Conservation (phyloP, 2,329 filamentous ascomycete species). For the Ophiostoma australiae region DNA sequence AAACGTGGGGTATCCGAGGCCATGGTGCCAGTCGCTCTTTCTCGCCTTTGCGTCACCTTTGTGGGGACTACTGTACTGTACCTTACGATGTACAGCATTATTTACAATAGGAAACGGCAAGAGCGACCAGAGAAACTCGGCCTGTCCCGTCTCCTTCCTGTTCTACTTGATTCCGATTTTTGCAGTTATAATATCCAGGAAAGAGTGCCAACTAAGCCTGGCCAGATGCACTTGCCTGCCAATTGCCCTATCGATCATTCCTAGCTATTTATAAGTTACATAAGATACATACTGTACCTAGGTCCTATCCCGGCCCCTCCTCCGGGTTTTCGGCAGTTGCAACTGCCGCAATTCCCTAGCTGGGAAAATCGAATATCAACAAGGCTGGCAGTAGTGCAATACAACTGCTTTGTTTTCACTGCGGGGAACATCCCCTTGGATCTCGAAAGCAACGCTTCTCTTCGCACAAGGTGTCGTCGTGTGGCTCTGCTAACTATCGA, state of each 20-base stretch:
- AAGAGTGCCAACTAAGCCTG: too few relatives aligned
- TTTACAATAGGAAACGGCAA: background rate
- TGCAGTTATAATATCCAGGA: too few relatives aligned
- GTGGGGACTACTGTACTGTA: background rate
- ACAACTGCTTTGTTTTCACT: background rate
- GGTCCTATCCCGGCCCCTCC: background rate
- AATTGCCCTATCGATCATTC: background rate
- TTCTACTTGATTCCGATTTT: background rate
- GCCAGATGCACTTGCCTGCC: background rate
- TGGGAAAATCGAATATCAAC: background rate
- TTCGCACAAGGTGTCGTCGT: background rate
- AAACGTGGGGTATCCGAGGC: slow-evolving; percentile 5
- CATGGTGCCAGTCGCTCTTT: slow-evolving; percentile 8
- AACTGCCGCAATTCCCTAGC: slow-evolving; percentile 20
- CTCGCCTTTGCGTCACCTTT: background rate
- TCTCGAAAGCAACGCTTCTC: background rate
- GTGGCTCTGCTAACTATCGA: background rate
- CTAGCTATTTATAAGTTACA: background rate
- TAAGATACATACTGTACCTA: background rate
- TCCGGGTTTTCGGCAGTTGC: slow-evolving; percentile 22
- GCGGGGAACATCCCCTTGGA: background rate
- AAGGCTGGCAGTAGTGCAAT: background rate
- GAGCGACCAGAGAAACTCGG: background rate
- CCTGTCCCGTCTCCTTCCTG: slow-evolving; percentile 3
- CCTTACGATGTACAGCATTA: too few relatives aligned